These are phyloP conservation scores for Penicillium sp. DNA, from an alignment of 2,329 filamentous ascomycete genomes.

Conservation along the genomic window DNA sequence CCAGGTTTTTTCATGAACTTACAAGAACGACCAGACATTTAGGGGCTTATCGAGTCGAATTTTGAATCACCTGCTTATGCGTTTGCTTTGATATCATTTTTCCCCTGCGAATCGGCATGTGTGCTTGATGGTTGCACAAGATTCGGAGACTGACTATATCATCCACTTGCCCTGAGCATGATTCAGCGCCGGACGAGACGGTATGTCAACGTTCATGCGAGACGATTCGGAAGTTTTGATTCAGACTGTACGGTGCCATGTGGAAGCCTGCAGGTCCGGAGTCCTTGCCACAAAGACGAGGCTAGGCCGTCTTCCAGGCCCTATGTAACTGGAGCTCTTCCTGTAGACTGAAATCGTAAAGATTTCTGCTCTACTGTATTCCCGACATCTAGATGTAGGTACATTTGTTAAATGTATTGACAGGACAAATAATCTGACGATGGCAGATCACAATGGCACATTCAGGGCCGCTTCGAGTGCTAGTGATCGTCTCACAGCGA, in stretches of 20 bases:
- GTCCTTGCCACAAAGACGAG: not conserved
- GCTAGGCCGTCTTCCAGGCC: not conserved
- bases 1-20: not conserved
- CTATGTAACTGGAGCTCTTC: not conserved
- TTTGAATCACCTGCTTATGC: not conserved
- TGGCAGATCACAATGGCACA: constrained; percentile 17
- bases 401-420: not conserved
- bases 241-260: constrained; percentile 1
- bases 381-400: not conserved
- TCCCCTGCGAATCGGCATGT: not conserved
- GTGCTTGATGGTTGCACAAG: constrained; percentile 14
- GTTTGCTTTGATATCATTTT: not conserved
- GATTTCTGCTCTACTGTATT: not conserved
- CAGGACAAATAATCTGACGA: constrained; percentile 4
- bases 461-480: constrained; percentile 29
- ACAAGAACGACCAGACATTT: not conserved
- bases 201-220: not conserved
- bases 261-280: constrained; percentile 16
- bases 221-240: not conserved
- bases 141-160: constrained; percentile 8
- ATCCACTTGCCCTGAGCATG: constrained; percentile 4
- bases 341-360: not conserved
- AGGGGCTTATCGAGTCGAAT: not conserved
- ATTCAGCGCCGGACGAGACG: constrained; percentile 2
- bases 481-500: constrained; percentile 34